phyloP scores from a whole-genome alignment of 495 filamentous ascomycete genomes.

The Neurospora hispaniola region DNA sequence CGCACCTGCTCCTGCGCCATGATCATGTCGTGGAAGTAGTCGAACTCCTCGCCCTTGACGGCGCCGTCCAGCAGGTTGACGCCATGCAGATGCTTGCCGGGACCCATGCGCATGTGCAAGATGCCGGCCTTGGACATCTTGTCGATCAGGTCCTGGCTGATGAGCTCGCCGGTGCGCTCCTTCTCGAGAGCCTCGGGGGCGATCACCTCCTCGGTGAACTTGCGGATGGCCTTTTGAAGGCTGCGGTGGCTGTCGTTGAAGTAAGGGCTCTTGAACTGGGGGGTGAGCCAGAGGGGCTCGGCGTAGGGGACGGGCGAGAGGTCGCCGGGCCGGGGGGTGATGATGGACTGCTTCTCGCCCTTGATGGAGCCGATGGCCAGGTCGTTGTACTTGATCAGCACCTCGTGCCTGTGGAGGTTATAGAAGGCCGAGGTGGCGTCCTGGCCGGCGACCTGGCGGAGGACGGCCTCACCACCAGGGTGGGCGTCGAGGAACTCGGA shows the following conservation, averaged over 20 bases:
- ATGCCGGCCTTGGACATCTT: conserved; percentile 64
- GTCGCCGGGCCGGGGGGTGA: conserved; percentile 59
- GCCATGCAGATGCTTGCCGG: conserved; percentile 72
- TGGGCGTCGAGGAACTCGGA: conserved; percentile 88
- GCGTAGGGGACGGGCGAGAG: conserved; percentile 69
- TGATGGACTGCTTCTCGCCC: conserved; percentile 64
- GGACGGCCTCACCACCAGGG: conserved; percentile 73
- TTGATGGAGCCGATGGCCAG: conserved; percentile 68
- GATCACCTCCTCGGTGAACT: conserved; percentile 62
- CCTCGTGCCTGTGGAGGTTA: conserved; percentile 87
- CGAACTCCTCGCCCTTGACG: conserved; percentile 69
- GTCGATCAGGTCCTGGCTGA: conserved; percentile 69
- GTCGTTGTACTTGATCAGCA: conserved; percentile 62
- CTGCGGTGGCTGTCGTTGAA: conserved; percentile 66
- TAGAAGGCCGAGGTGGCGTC: conserved; percentile 87
- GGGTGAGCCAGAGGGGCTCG: conserved; percentile 71
- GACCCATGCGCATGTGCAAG: conserved; percentile 73
- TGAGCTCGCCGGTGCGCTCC: conserved; percentile 63
- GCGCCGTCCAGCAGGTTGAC: conserved; percentile 56
- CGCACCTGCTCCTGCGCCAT: conserved; percentile 63
- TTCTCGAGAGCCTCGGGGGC: conserved; percentile 68
- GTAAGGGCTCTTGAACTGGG: conserved; percentile 71
- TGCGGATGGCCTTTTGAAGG: conserved; percentile 59
- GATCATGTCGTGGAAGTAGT: conserved; percentile 80
- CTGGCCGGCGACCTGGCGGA: conserved; percentile 72